These are phyloP conservation scores for Microthlaspi erraticum DNA, from an alignment of 345 rosid species.

Conservation along the genomic window DNA sequence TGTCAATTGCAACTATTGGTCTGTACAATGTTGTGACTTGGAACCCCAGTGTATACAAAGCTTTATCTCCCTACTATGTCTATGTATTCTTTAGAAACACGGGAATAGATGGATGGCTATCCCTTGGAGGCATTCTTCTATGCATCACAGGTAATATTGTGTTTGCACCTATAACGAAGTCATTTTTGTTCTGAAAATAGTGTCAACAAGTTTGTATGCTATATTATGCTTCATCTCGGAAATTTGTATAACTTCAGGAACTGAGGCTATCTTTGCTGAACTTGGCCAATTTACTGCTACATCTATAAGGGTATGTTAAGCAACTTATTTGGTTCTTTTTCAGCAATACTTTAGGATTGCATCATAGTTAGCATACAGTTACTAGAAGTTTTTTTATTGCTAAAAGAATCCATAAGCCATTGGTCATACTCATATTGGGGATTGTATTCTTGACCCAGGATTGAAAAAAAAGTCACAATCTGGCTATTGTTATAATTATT, in stretches of 20 bases:
- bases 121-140: conserved; percentile 82
- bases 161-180: background rate
- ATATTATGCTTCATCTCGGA: conserved; percentile 31
- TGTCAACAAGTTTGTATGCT: background rate
- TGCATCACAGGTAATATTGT: conserved; percentile 72
- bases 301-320: conserved; percentile 70
- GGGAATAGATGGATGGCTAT: conserved; percentile 83
- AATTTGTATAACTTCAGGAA: conserved; percentile 57
- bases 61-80: conserved; percentile 84
- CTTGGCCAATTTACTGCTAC: conserved; percentile 79
- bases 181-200: conserved; percentile 4
- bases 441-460: conserved; percentile 22
- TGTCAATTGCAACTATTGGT: conserved; percentile 69
- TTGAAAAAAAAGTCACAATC: conserved; percentile 18
- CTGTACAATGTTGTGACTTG: conserved; percentile 75
- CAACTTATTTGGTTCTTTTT: conserved; percentile 2
- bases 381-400: background rate
- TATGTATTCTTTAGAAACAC: conserved; percentile 68
- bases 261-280: conserved; percentile 79
- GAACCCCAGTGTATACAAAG: conserved; percentile 76
- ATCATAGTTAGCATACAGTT: background rate
- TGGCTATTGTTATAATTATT: conserved; percentile 6
- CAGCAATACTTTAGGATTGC: conserved; percentile 1
- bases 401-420: background rate
- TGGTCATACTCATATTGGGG: conserved; percentile 1